A percentile compares a stretch with the other conserved stretches of the same genome.
phyloP scores from a whole-genome alignment of 345 rosid species.

The Microcos paniculata region DNA sequence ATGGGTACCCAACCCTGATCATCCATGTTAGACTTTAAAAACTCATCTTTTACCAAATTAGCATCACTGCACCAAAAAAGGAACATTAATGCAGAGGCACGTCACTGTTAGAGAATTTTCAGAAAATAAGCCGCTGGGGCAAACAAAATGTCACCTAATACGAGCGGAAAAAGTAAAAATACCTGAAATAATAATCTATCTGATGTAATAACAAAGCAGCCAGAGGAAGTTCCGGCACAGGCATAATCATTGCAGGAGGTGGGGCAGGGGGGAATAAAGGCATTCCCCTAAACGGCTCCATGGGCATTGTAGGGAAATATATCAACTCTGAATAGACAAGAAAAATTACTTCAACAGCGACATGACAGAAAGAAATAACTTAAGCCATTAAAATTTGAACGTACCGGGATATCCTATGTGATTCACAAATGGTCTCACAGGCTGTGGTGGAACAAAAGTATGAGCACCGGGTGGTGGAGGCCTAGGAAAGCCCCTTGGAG shows the following conservation, averaged over 20 bases:
- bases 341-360: background rate
- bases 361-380: background rate
- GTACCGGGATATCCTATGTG: constrained; percentile 47
- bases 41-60: constrained; percentile 50
- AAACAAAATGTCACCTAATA: background rate
- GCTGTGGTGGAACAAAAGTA: constrained; percentile 35
- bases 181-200: constrained; percentile 78
- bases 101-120: background rate
- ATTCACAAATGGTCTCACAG: constrained; percentile 34
- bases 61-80: constrained; percentile 42
- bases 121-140: background rate
- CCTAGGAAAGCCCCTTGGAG: constrained; percentile 47
- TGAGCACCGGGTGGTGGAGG: constrained; percentile 41
- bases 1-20: constrained; percentile 53
- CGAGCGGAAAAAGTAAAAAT: background rate
- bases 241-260: constrained; percentile 32
- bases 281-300: constrained; percentile 48
- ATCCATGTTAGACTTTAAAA: constrained; percentile 56
- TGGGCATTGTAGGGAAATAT: constrained; percentile 28
- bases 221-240: constrained; percentile 35
- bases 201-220: constrained; percentile 39
- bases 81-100: background rate
- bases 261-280: constrained; percentile 36
- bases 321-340: constrained; percentile 34
- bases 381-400: constrained; percentile 2